Evolutionary conservation across 2,329 filamentous ascomycete genomes (phyloP).

Genomic region (Dryadomyces quercus-mongolicae): DNA sequence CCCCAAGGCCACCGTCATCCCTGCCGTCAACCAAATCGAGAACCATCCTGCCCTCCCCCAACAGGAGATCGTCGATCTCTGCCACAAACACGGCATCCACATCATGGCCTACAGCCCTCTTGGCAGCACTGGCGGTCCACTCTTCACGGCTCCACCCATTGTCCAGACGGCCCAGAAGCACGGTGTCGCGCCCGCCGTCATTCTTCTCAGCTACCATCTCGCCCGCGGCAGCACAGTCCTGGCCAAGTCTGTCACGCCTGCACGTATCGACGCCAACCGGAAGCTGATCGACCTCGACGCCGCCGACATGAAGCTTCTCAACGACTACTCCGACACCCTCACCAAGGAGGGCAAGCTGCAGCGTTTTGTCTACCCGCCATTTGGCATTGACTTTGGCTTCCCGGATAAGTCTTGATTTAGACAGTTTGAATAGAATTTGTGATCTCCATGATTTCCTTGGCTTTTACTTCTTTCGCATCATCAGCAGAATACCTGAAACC

Average conservation of each 20-base stretch:
- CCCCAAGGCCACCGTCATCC: conserved; percentile 37
- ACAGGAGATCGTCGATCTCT: conserved; percentile 58
- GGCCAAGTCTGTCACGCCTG: conserved; percentile 58
- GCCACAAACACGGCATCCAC: conserved; percentile 55
- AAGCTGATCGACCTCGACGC: conserved; percentile 52
- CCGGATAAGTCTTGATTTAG: conserved; percentile 43
- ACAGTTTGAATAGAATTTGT: neutral
- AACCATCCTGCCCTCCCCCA: conserved; percentile 62
- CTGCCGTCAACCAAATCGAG: conserved; percentile 62
- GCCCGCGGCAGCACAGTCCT: conserved; percentile 58
- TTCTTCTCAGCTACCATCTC: conserved; percentile 62
- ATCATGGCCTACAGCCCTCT: conserved; percentile 62
- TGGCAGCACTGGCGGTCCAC: conserved; percentile 50
- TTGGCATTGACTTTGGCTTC: conserved; percentile 58
- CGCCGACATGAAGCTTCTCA: conserved; percentile 46
- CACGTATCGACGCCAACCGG: conserved; percentile 58
- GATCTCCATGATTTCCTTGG: too few species aligned
- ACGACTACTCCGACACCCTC: conserved; percentile 41
- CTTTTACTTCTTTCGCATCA: neutral
- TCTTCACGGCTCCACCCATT: conserved; percentile 50
- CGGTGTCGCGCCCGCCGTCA: conserved; percentile 44
- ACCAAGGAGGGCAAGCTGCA: conserved; percentile 37
- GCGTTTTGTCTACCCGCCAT: conserved; percentile 57
- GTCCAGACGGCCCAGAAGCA: conserved; percentile 54
- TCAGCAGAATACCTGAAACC: neutral